Evolutionary conservation across 2,329 filamentous ascomycete genomes (phyloP).

Genomic region (Aspergillus sojae): DNA sequence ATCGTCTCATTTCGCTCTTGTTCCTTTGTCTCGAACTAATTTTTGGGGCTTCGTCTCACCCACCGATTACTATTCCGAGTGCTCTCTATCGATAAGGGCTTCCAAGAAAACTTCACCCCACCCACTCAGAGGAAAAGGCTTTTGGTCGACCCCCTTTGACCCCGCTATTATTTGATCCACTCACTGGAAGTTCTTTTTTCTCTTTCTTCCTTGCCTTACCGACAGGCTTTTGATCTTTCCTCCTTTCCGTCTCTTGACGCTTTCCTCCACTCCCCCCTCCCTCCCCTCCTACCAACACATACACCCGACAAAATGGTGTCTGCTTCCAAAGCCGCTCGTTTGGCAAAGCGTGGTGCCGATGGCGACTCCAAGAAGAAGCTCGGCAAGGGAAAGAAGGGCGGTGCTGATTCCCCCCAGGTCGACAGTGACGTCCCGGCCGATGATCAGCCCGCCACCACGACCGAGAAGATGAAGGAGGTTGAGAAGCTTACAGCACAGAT

Average conservation of each 20-base stretch:
- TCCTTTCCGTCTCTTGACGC: slow-evolving; percentile 22
- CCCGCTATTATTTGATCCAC: slow-evolving; percentile 38
- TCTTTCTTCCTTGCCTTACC: slow-evolving; percentile 15
- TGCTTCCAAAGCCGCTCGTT: slow-evolving; percentile 68
- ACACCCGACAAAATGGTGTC: slow-evolving; percentile 59
- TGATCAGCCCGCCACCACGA: slow-evolving; percentile 69
- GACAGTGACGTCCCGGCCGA: slow-evolving; percentile 64
- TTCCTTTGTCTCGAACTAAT: neutral
- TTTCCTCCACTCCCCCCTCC: slow-evolving; percentile 11
- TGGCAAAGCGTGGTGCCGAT: slow-evolving; percentile 67
- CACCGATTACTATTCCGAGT: slow-evolving; percentile 8
- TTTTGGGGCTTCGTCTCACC: neutral
- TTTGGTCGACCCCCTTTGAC: slow-evolving; percentile 32
- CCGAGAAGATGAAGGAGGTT: slow-evolving; percentile 75
- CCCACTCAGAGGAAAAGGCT: slow-evolving; percentile 23
- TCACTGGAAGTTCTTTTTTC: slow-evolving; percentile 34
- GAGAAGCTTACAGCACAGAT: slow-evolving; percentile 89
- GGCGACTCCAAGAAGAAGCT: slow-evolving; percentile 70
- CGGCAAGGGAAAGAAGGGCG: slow-evolving; percentile 64
- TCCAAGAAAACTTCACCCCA: slow-evolving; percentile 25
- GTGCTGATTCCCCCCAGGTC: slow-evolving; percentile 66
- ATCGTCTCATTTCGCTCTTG: neutral
- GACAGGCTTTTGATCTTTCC: slow-evolving; percentile 29
- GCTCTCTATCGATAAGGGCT: slow-evolving; percentile 46
- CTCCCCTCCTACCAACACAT: slow-evolving; percentile 20